A percentile compares a stretch with the other conserved stretches of the same genome.
phyloP scores from a whole-genome alignment of 2,329 filamentous ascomycete species.

The Plectosphaerella plurivora region DNA sequence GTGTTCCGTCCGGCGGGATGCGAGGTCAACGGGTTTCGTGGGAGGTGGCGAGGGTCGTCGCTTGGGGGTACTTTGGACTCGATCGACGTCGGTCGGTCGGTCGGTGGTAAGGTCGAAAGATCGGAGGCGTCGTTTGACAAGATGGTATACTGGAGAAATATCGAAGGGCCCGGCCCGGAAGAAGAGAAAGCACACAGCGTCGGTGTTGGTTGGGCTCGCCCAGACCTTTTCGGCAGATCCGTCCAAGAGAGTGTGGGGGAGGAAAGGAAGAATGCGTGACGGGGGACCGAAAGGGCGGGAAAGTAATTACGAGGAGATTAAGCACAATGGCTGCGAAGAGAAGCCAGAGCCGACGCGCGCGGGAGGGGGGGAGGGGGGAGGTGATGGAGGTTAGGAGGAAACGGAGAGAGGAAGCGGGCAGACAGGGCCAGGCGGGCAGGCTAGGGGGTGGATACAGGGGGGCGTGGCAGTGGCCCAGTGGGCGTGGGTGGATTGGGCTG shows the following conservation, averaged over 20 bases:
- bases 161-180: neutral
- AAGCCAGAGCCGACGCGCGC: no score
- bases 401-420: no score
- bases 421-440: no score
- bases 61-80: neutral
- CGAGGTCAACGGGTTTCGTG: slow-evolving; percentile 1
- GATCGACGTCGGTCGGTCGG: neutral
- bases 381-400: no score
- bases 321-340: neutral
- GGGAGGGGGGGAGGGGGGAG: no score
- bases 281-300: neutral
- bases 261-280: neutral
- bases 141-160: neutral
- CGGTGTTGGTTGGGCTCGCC: neutral
- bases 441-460: no score
- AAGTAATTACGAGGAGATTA: neutral
- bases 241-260: neutral
- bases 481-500: no score
- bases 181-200: neutral
- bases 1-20: slow-evolving; percentile 14
- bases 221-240: neutral
- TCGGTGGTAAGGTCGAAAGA: neutral
- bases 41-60: neutral
- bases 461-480: no score
- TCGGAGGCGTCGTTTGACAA: neutral